phyloP scores from a whole-genome alignment of 345 rosid species.

The Mangifera indica region DNA sequence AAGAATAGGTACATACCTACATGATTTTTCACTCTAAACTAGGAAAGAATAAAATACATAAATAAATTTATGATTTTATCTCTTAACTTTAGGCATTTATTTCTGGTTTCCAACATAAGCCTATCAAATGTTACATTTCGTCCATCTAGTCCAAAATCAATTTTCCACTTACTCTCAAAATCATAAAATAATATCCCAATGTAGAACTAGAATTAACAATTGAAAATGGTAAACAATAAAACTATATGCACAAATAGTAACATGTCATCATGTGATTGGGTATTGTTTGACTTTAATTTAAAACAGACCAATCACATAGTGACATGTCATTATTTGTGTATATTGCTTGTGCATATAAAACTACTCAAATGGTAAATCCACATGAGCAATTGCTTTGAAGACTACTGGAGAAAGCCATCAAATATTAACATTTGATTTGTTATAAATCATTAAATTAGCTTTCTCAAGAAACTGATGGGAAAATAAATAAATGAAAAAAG shows the following conservation, averaged over 20 bases:
- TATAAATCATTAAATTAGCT: background rate
- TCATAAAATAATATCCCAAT: background rate
- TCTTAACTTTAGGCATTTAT: too few relatives aligned
- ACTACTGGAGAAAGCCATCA: background rate
- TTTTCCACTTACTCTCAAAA: background rate
- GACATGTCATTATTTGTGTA: too few relatives aligned
- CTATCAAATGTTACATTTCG: background rate
- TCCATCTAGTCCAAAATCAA: background rate
- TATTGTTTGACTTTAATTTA: too few relatives aligned
- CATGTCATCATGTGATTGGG: too few relatives aligned
- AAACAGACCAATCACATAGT: too few relatives aligned
- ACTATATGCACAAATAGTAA: too few relatives aligned
- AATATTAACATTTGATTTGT: background rate
- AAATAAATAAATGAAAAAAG: conserved; percentile 4
- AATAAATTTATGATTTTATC: too few relatives aligned
- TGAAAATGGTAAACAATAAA: background rate
- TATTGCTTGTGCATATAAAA: too few relatives aligned
- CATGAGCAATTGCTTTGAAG: background rate
- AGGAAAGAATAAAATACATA: too few relatives aligned
- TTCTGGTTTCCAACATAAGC: background rate
- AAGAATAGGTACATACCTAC: too few relatives aligned
- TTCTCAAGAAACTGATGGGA: conserved; percentile 5
- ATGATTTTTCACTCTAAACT: too few relatives aligned
- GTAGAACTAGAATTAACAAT: background rate
- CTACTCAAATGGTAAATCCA: background rate